phyloP scores from a whole-genome alignment of 2,329 filamentous ascomycete genomes.

The Botrytis medusae region DNA sequence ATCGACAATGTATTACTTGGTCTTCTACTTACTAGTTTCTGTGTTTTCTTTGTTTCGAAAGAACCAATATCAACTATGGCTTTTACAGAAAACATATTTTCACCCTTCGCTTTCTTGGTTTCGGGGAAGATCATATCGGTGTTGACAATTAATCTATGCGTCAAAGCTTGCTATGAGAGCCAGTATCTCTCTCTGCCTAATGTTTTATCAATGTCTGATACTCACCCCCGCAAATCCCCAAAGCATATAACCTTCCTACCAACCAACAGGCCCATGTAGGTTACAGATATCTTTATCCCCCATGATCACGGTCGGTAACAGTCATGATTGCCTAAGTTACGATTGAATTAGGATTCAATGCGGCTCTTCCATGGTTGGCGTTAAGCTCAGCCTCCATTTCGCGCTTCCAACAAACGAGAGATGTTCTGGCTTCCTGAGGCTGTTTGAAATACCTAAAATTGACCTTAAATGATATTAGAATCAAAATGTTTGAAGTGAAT shows the following conservation, averaged over 20 bases:
- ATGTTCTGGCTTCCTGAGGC: not conserved
- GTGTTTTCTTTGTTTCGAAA: not conserved
- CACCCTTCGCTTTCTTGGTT: not conserved
- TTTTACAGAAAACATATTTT: not conserved
- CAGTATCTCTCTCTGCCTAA: not conserved
- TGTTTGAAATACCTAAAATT: not conserved
- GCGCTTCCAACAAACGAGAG: not conserved
- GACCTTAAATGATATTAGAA: not conserved
- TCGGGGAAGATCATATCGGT: not conserved
- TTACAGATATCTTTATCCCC: too few species aligned
- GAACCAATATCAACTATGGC: not conserved
- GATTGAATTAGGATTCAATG: not conserved
- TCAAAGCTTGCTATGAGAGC: not conserved
- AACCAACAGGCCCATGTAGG: not conserved
- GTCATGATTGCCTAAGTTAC: not conserved
- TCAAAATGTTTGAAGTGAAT: not conserved
- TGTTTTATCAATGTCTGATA: not conserved
- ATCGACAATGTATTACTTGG: not conserved
- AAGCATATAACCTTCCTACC: not conserved
- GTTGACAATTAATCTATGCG: not conserved
- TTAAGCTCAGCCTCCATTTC: conserved; percentile 5
- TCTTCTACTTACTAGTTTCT: not conserved
- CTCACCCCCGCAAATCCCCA: not conserved
- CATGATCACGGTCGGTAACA: not conserved
- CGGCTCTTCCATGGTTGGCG: conserved; percentile 6